Evolutionary conservation across 2,329 filamentous ascomycete genomes (phyloP), one percentile per base, ranked within the genome.

Genomic region (Trichoderma sp.): DNA sequence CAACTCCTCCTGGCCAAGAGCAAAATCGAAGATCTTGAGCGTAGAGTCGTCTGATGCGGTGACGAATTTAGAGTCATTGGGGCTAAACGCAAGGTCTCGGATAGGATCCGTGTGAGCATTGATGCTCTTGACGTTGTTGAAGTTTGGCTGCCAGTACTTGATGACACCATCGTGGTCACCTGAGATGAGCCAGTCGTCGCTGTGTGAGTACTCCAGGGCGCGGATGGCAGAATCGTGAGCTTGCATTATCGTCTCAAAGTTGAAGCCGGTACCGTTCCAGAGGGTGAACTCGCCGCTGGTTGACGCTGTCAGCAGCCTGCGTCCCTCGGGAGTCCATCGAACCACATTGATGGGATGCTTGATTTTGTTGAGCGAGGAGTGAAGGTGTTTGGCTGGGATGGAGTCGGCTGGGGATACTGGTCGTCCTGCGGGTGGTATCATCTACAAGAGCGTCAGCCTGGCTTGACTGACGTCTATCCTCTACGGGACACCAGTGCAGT

Each of bases 241-340:
- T 81, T 97, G 93, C 91, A 97, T 97, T 30, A 99, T 97, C 3
- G 95, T 98, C 80, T 99, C 95, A 72, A 99, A 99, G 77, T 99
- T 98, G 85, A 99, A 99, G 26, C 93, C 94, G 50, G 94, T 98
- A 68, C 95, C 95, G 76, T 99, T 99, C 95, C 95, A 99, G 3
- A 99, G 79, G 45, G 96, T 99, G 73, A 99, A 99, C 76, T 99
- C 95, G 73, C 95, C 95, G 75, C 94, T 98, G 70, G 93, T 96
- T 0, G 93, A 96, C 24, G 93, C 95, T 0, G 95, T 98, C 74
- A 99, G 83, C 64, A 99, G 81, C 70, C 95, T 85, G 67, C 95
- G 89, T 30, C 95, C 95, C 77, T 99, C 95, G 7, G 95, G 95
- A 17, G 96, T 99, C 95, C 95, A 99, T 76, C 92, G 87, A 47